Base-by-base conservation (phyloP, 129 eudicot genomes). In the Artemisia argyi region DNA sequence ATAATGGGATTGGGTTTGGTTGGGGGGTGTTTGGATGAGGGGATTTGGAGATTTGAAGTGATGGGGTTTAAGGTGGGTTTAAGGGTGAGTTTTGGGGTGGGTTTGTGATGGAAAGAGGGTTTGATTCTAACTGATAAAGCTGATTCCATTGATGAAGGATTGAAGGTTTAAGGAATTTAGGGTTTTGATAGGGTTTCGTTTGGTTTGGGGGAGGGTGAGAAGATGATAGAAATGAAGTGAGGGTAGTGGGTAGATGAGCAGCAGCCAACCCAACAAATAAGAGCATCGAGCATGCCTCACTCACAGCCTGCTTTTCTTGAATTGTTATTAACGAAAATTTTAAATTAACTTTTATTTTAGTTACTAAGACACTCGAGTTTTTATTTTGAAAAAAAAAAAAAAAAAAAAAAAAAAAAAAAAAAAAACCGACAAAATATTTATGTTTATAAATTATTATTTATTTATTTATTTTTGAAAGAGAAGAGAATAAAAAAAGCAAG, bases 141-240 rank as follows among this genome's bases (percentile, higher is more conserved):
- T 26, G 77, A 78, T 39, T 71, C 82, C 82, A 78, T 78, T 58
- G 73, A 16, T 54, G 77, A 72, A 65, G 70, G 52, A 52, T 69
- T 0, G 11, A 20, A 16, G n/a, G n/a, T n/a, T n/a, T n/a, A n/a
- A n/a, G n/a, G n/a, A n/a, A n/a, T n/a, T 16, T 76, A 76, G 77
- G 77, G 82, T 78, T 71, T 78, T 62, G 72, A 71, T 49, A 71
- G 77, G 77, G 76, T 54, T 78, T 20, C 18, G 71, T 24, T n/a
- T n/a, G n/a, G n/a, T n/a, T n/a, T n/a, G n/a, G n/a, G 57, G 10
- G 68, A 11, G 35, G 13, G 42, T 65, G 61, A 68, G 61, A 68
- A 28, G 72, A 70, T 1, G 66, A 47, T 28, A n/a, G 6, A 65
- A 28, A 66, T 26, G 26, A 49, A 15, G 18, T 2, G 22, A 35